phyloP scores from a whole-genome alignment of 768 basidiomycete species.

The Tulasnella sp. region DNA sequence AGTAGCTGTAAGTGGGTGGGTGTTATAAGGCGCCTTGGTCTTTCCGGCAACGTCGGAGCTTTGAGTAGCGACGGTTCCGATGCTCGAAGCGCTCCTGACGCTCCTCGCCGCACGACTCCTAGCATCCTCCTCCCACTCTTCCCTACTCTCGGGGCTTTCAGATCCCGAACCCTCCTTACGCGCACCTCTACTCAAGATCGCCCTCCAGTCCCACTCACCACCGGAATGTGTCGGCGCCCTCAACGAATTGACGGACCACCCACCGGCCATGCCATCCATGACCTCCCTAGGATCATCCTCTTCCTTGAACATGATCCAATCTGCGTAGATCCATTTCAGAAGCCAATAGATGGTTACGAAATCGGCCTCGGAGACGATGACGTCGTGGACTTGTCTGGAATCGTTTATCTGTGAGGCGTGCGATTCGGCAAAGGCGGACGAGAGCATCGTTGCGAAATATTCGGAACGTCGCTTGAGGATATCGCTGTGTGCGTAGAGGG shows the following conservation, averaged over 20 bases:
- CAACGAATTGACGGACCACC: constrained; percentile 53
- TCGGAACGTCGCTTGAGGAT: constrained; percentile 64
- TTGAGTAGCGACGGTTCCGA: background rate
- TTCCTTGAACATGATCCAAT: constrained; percentile 60
- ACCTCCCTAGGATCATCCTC: constrained; percentile 56
- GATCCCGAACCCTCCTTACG: no score
- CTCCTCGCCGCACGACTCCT: background rate
- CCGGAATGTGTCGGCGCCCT: constrained; percentile 25
- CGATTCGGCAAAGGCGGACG: constrained; percentile 59
- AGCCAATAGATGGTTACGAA: constrained; percentile 73
- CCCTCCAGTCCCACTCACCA: constrained; percentile 61
- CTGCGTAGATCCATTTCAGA: constrained; percentile 63
- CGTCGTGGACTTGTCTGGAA: constrained; percentile 41
- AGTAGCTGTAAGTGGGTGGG: background rate
- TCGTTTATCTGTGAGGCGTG: constrained; percentile 17
- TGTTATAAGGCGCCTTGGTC: background rate
- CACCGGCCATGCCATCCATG: constrained; percentile 54
- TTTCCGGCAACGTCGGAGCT: background rate
- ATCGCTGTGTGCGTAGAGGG: constrained; percentile 70
- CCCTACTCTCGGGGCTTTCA: background rate
- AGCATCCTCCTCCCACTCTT: background rate
- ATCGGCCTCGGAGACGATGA: constrained; percentile 69
- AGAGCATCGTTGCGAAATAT: constrained; percentile 66
- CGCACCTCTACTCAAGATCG: background rate
- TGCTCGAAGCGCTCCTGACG: constrained; percentile 6